These are phyloP conservation scores for Gomphus bonarii DNA, from an alignment of 1,284 basidiomycete species.

Conservation along the genomic window DNA sequence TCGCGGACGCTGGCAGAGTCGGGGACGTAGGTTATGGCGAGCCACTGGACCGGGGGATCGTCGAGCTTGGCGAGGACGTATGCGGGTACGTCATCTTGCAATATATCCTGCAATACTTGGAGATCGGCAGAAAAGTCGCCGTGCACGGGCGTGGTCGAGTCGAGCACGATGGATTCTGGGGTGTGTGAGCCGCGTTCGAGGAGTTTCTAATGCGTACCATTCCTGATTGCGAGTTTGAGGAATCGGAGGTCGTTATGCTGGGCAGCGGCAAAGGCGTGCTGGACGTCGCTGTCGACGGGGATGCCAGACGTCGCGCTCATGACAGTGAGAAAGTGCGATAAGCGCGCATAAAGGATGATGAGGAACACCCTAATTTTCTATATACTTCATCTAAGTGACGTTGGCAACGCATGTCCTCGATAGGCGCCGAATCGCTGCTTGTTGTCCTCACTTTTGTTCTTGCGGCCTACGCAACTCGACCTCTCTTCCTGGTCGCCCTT, in stretches of 20 bases:
- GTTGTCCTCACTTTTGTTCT: not conserved
- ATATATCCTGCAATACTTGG: slow-evolving; percentile 38
- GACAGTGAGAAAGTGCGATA: too few relatives aligned
- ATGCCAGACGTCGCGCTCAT: slow-evolving; percentile 20
- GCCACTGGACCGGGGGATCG: slow-evolving; percentile 49
- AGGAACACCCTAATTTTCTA: too few relatives aligned
- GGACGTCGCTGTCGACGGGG: slow-evolving; percentile 20
- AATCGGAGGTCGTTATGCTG: slow-evolving; percentile 41
- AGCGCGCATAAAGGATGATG: too few relatives aligned
- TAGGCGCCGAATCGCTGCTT: not conserved
- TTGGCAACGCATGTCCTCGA: too few relatives aligned
- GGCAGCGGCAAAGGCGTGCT: slow-evolving; percentile 44
- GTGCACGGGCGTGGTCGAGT: slow-evolving; percentile 34
- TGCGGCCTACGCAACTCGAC: not conserved
- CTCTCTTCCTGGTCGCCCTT: not conserved
- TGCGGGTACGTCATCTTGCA: slow-evolving; percentile 55
- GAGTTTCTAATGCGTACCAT: slow-evolving; percentile 39
- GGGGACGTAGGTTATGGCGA: slow-evolving; percentile 66
- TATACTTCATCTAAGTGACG: too few relatives aligned
- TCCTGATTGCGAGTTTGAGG: slow-evolving; percentile 61
- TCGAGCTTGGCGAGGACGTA: slow-evolving; percentile 63
- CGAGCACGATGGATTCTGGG: slow-evolving; percentile 57
- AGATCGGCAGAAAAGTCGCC: slow-evolving; percentile 54
- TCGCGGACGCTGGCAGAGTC: slow-evolving; percentile 65
- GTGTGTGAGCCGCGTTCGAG: not conserved